These are phyloP conservation scores for Rhodotorula taiwanensis DNA, from an alignment of 768 basidiomycete species.

Conservation along the genomic window DNA sequence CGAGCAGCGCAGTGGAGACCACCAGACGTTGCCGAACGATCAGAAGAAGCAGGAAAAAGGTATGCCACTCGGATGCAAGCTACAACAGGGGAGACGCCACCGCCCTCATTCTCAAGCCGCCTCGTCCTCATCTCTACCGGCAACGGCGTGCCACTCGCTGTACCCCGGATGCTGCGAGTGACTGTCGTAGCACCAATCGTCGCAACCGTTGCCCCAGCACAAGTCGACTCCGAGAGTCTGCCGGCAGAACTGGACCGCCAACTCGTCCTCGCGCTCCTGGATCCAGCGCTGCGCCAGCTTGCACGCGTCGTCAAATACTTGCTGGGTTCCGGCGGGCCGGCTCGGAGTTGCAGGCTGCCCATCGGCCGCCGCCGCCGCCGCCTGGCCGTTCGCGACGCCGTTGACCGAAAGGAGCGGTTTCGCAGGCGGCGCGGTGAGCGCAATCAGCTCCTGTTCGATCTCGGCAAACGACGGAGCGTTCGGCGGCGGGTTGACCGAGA, in stretches of 20 bases:
- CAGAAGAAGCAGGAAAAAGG: too few species aligned
- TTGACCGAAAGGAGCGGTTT: background rate
- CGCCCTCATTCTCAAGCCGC: too few species aligned
- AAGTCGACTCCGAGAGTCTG: background rate
- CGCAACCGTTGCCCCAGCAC: background rate
- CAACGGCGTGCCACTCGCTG: constrained; percentile 6
- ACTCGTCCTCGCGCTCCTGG: constrained; percentile 2
- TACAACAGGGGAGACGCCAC: too few species aligned
- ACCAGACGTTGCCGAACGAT: too few species aligned
- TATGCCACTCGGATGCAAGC: too few species aligned
- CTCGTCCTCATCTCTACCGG: too few species aligned
- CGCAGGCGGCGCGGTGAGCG: background rate
- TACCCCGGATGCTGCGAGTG: background rate
- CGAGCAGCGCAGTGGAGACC: too few species aligned
- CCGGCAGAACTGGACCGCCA: background rate
- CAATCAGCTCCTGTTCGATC: constrained; percentile 2
- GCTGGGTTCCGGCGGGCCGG: background rate
- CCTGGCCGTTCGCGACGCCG: background rate
- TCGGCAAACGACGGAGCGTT: background rate
- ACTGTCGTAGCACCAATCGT: background rate
- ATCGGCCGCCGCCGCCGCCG: background rate
- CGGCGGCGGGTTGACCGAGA: constrained; percentile 9
- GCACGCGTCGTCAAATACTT: constrained; percentile 1
- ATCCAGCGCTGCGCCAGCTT: constrained; percentile 7
- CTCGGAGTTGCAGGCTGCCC: background rate